A percentile compares a stretch with the other conserved stretches of the same genome.
phyloP scores from a whole-genome alignment of 129 eudicot genomes.

The Lactuca sativa region DNA sequence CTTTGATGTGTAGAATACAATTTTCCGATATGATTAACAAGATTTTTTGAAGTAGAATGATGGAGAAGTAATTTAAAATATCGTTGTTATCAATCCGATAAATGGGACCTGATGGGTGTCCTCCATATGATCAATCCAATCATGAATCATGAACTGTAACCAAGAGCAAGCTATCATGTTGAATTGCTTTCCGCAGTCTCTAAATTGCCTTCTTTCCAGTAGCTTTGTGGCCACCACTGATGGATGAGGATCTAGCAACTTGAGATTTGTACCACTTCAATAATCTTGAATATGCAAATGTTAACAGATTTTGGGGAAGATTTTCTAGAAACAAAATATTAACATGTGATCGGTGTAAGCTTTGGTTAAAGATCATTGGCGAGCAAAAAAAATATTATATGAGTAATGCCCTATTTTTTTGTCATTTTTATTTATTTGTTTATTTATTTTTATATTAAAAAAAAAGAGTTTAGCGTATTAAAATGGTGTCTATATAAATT shows the following conservation, averaged over 20 bases:
- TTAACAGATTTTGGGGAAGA: neutral
- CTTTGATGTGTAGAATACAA: neutral
- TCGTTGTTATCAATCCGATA: neutral
- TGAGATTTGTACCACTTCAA: conserved; percentile 1
- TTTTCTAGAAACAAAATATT: too few relatives aligned
- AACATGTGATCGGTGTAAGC: too few relatives aligned
- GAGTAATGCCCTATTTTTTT: too few relatives aligned
- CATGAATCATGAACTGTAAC: conserved; percentile 69
- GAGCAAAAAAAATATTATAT: too few relatives aligned
- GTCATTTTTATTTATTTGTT: too few relatives aligned
- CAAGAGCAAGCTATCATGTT: conserved; percentile 67
- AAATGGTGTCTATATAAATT: too few relatives aligned
- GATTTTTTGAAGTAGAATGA: too few relatives aligned
- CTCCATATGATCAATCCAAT: conserved; percentile 70
- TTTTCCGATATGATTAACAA: neutral
- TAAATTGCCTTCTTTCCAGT: conserved; percentile 39
- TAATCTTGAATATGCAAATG: neutral
- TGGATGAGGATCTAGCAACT: conserved; percentile 64
- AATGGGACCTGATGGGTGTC: conserved; percentile 50
- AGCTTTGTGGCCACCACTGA: conserved; percentile 47
- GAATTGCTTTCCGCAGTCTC: conserved; percentile 50
- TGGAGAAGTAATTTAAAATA: neutral
- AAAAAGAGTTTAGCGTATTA: too few relatives aligned
- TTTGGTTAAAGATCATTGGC: too few relatives aligned
- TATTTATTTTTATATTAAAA: too few relatives aligned